Evolutionary conservation across 2,329 filamentous ascomycete genomes (phyloP), one percentile per base, ranked within the genome.

Genomic region (Periconia digitata): DNA sequence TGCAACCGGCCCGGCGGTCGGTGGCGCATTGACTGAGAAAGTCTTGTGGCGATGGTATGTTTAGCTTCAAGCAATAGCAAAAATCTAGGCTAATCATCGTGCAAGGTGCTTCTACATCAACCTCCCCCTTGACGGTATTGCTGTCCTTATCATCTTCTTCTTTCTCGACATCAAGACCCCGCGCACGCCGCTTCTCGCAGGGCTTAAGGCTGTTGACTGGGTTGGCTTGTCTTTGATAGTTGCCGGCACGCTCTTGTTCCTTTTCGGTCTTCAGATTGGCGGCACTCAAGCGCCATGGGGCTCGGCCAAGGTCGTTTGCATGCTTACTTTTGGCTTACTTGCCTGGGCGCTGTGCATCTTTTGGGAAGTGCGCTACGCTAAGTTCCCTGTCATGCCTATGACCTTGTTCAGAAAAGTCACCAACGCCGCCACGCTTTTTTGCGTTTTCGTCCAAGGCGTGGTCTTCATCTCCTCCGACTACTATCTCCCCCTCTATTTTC

Each of bases 221-320:
- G 64, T 72, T 22, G 78, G 77, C 6, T 76, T 70, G 23, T 18
- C 76, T 12, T 71, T 72, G 0, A 71, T 79, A 40, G 57, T 77
- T 1, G 74, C 67, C 3, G 61, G 75, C 13, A 74, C 73, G 1
- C 49, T 78, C 16, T 72, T 79, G 67, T 13, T 54, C 8, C 40
- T 56, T 4, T 82, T 95, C 38, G 90, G 89, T 0, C 82, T 95
- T 13, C 85, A 92, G 63, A 88, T 91, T 54, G 90, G 90, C 47
- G 89, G 88, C 40, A 79, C 88, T 43, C 78, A 77, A 18, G 83
- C 81, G 54, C 85, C 90, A 1, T 95, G 89, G 90, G 70, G 72
- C 44, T 90, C 86, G 0, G 76, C 86, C 1, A 84, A 80, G 1
- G 86, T 90, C 27, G 78, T 92, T 60, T 90, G 86, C 60, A 77